Conservation (phyloP, 225 moss, liverwort and hornwort species). For the Polytrichum formosum region DNA sequence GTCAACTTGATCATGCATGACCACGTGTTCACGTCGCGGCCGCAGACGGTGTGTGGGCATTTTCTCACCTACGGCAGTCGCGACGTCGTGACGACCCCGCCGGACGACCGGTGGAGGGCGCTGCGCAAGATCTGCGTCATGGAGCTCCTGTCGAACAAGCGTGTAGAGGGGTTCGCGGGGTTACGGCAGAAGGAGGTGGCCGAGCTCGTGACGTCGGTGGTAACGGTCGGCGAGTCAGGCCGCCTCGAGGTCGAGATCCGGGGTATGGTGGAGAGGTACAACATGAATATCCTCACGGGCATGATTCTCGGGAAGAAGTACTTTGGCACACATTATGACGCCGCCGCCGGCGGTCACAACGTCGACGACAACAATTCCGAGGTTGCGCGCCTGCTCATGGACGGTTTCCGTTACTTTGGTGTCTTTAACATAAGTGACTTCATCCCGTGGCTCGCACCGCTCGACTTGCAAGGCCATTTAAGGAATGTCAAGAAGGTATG, state of each 20-base stretch:
- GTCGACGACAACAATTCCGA: background rate
- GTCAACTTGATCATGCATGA: conserved; percentile 32
- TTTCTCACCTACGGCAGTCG: background rate
- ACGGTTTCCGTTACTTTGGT: conserved; percentile 1
- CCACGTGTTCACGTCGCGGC: conserved; percentile 13
- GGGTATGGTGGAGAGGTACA: background rate
- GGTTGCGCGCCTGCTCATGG: conserved; percentile 8
- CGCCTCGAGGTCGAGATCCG: background rate
- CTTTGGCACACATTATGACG: conserved; percentile 4
- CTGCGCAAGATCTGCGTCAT: conserved; percentile 6
- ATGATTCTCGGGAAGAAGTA: conserved; percentile 12
- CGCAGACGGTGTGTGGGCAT: background rate
- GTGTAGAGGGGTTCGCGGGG: background rate
- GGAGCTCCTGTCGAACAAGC: conserved; percentile 6
- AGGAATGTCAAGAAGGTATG: conserved; percentile 1
- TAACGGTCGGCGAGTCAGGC: background rate
- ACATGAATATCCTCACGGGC: conserved; percentile 8
- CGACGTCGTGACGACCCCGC: conserved; percentile 5
- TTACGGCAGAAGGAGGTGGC: background rate
- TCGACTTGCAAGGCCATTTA: conserved; percentile 9
- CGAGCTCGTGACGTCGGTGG: background rate
- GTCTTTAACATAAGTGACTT: conserved; percentile 3
- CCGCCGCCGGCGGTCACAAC: background rate
- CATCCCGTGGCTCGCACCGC: background rate
- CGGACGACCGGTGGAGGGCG: conserved; percentile 1